phyloP scores from a whole-genome alignment of 306 rosid genomes.

The Begonia loranthoides region DNA sequence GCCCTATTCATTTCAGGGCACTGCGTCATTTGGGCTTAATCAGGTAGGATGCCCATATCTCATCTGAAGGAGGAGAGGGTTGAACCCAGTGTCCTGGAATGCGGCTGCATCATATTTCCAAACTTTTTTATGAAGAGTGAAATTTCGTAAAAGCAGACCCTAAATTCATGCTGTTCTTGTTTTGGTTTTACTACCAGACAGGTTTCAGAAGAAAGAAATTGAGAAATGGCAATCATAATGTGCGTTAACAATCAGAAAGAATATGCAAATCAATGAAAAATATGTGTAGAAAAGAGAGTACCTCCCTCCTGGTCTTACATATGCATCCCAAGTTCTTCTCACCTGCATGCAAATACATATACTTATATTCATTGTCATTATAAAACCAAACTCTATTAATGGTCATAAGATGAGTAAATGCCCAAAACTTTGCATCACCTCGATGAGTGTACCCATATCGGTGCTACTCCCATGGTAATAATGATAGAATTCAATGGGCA shows the following conservation, averaged over 20 bases:
- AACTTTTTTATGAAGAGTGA: no score
- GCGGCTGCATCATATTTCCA: constrained; percentile 35
- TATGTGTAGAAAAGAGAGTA: constrained; percentile 11
- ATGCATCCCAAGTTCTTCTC: constrained; percentile 95
- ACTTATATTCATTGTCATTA: neutral
- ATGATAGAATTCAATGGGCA: constrained; percentile 88
- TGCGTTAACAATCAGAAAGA: no score
- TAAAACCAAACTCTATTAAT: neutral
- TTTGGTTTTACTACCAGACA: no score
- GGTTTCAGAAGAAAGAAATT: no score
- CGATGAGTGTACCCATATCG: constrained; percentile 85
- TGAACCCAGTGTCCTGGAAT: constrained; percentile 90
- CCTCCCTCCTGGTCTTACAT: constrained; percentile 91
- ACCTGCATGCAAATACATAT: constrained; percentile 38
- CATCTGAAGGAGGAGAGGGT: constrained; percentile 84
- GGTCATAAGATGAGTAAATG: no score
- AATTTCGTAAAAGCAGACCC: no score
- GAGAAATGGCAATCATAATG: no score
- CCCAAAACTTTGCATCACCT: constrained; percentile 25
- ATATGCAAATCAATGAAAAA: neutral
- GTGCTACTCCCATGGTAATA: constrained; percentile 82
- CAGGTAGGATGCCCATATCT: constrained; percentile 82
- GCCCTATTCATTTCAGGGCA: no score
- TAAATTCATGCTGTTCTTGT: no score
- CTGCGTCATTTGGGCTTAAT: constrained; percentile 36